phyloP scores from a whole-genome alignment of 352 stramenopile genomes.

The Pythium brassicae region DNA sequence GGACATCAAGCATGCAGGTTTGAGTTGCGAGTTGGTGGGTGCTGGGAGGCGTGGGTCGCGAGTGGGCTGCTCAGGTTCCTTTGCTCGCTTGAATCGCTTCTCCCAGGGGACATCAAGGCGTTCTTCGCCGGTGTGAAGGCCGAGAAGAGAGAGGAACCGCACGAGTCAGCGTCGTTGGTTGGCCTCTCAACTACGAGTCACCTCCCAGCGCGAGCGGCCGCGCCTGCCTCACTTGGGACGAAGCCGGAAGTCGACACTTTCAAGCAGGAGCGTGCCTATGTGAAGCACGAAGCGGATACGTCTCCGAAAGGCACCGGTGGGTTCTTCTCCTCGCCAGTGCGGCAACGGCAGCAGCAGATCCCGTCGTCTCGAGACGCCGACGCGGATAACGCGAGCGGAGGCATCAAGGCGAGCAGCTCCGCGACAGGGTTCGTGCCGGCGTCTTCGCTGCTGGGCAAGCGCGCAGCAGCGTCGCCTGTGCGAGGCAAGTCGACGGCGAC shows the following conservation, averaged over 20 bases:
- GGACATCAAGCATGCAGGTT: conserved; percentile 73
- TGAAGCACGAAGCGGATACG: neutral
- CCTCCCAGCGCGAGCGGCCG: neutral
- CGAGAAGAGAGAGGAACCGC: conserved; percentile 15
- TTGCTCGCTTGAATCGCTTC: too few relatives aligned
- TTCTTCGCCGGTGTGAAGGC: conserved; percentile 55
- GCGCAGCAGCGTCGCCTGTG: neutral
- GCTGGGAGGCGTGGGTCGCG: neutral
- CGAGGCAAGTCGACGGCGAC: neutral
- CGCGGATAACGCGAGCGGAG: neutral
- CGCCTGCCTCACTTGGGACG: neutral
- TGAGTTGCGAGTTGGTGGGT: neutral
- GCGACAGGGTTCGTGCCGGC: conserved; percentile 30
- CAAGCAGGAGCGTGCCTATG: neutral
- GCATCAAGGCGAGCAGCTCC: neutral
- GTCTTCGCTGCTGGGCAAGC: conserved; percentile 46
- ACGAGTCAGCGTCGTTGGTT: neutral
- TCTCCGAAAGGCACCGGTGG: neutral
- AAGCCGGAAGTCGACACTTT: neutral
- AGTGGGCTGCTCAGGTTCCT: too few relatives aligned
- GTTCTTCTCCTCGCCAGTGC: conserved; percentile 9
- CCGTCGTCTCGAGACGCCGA: conserved; percentile 3
- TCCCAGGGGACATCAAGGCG: conserved; percentile 52
- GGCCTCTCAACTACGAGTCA: too few relatives aligned
- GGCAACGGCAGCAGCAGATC: conserved; percentile 4